These are phyloP conservation scores for Aspergillus pseudotamarii DNA, from an alignment of 2,329 filamentous ascomycete species.

Conservation along the genomic window DNA sequence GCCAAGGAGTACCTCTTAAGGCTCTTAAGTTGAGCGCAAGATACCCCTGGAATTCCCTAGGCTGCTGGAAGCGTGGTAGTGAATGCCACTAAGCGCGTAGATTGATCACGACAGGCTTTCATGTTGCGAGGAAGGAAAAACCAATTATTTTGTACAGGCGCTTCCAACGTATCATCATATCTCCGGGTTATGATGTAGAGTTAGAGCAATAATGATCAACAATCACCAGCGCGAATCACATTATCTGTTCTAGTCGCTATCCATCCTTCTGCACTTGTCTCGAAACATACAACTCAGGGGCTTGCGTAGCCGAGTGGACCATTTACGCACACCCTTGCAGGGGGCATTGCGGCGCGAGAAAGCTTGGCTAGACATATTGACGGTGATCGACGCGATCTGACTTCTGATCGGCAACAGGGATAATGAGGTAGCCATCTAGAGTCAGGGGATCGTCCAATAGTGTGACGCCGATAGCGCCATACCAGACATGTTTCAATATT, in stretches of 20 bases:
- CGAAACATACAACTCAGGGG: background rate
- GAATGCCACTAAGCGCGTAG: background rate
- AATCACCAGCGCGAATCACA: background rate
- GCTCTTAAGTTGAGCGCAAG: background rate
- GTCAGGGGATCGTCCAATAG: background rate
- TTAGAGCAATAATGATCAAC: background rate
- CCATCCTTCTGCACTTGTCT: background rate
- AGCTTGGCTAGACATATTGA: conserved; percentile 5
- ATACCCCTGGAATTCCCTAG: background rate
- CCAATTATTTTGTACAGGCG: background rate
- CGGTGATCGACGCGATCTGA: conserved; percentile 2
- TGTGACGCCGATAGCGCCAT: conserved; percentile 5
- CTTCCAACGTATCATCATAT: background rate
- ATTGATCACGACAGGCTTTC: background rate
- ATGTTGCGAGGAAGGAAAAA: background rate
- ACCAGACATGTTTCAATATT: background rate
- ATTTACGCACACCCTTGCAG: conserved; percentile 6
- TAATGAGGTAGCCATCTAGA: background rate
- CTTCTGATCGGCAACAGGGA: background rate
- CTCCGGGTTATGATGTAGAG: background rate
- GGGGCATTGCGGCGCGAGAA: background rate
- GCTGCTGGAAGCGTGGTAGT: background rate
- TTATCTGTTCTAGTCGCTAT: background rate
- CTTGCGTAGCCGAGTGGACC: conserved; percentile 4
- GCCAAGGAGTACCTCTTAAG: background rate